phyloP scores from a whole-genome alignment of 495 filamentous ascomycete genomes.

The Ascobolus immersus region DNA sequence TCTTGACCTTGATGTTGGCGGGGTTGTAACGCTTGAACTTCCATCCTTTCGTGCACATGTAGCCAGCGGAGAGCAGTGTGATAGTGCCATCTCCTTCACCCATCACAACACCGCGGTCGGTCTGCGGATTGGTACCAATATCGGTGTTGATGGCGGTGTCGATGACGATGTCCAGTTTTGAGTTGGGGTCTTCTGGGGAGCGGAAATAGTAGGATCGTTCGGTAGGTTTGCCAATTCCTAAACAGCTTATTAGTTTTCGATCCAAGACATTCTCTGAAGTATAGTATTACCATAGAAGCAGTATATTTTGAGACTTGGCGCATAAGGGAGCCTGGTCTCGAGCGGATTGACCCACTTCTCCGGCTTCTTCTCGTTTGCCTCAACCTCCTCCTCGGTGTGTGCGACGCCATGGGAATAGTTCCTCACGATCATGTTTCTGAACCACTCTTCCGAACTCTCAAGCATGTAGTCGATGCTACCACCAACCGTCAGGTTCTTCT shows the following conservation, averaged over 20 bases:
- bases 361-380: conserved; percentile 58
- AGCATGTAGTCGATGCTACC: conserved; percentile 56
- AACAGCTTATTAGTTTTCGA: neutral
- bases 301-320: conserved; percentile 82
- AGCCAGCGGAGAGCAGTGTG: conserved; percentile 61
- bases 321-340: conserved; percentile 65
- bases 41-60: conserved; percentile 95
- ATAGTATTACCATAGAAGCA: conserved; percentile 55
- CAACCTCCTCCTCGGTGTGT: conserved; percentile 52
- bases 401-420: conserved; percentile 82
- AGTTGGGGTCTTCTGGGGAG: conserved; percentile 36
- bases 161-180: conserved; percentile 63
- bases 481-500: conserved; percentile 51
- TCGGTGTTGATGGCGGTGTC: conserved; percentile 49
- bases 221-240: conserved; percentile 57
- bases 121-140: conserved; percentile 9
- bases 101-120: conserved; percentile 72
- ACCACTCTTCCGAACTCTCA: conserved; percentile 62
- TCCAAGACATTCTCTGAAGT: conserved; percentile 4
- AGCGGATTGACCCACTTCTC: conserved; percentile 88
- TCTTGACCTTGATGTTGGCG: conserved; percentile 49
- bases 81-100: conserved; percentile 94
- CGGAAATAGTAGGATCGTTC: conserved; percentile 68
- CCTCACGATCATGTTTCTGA: conserved; percentile 36
- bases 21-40: conserved; percentile 83